Percentiles rank a stretch among this genome's conserved stretches.
Conservation (phyloP, 257 asterid genomes). For the Nicotiana paniculata region DNA sequence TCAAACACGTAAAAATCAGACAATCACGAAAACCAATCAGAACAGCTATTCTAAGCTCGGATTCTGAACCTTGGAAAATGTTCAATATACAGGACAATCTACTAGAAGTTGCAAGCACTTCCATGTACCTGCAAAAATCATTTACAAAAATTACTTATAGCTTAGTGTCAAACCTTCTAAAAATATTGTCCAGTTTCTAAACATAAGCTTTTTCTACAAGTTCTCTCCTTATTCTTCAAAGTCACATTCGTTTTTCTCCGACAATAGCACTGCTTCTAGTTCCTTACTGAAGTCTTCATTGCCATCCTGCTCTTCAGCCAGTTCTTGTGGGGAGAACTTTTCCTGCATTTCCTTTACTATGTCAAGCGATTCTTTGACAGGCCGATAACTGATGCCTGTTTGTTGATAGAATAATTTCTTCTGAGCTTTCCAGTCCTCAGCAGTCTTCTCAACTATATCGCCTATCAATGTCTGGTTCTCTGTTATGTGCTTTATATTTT, state of each 20-base stretch:
- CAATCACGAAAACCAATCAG: too few species aligned
- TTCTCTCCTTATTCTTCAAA: conserved; percentile 6
- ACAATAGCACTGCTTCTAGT: conserved; percentile 24
- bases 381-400: conserved; percentile 28
- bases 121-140: neutral
- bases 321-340: neutral
- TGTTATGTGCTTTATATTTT: conserved; percentile 60
- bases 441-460: conserved; percentile 47
- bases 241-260: conserved; percentile 12
- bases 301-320: neutral
- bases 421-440: conserved; percentile 52
- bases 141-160: neutral
- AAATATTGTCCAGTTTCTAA: neutral
- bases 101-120: neutral
- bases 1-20: too few species aligned
- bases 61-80: too few species aligned
- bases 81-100: neutral
- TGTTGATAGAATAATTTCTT: conserved; percentile 45
- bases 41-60: too few species aligned
- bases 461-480: conserved; percentile 49
- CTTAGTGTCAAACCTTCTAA: neutral
- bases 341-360: conserved; percentile 1
- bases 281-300: conserved; percentile 24
- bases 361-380: conserved; percentile 2
- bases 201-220: neutral